Evolutionary conservation across 2,329 filamentous ascomycete species (phyloP).

Genomic region (Chaetothyriales sp.): DNA sequence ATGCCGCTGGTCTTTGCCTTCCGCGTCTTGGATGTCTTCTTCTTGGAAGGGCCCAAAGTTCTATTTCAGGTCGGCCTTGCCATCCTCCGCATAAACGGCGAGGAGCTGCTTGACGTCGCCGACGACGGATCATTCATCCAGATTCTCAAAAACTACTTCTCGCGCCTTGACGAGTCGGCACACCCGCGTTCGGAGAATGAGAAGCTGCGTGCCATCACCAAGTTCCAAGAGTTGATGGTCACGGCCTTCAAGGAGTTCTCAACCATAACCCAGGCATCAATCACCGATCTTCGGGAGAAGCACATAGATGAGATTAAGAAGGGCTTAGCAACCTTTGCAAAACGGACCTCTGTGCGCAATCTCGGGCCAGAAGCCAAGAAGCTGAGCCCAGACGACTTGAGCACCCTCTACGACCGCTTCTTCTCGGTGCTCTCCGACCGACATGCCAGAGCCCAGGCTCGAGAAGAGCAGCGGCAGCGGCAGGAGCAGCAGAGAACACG

Average conservation of each 20-base stretch:
- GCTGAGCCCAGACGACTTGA: constrained; percentile 68
- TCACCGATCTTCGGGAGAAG: constrained; percentile 74
- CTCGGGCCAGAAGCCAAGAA: constrained; percentile 91
- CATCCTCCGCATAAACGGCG: constrained; percentile 93
- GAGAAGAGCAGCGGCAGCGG: constrained; percentile 57
- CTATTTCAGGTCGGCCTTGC: constrained; percentile 92
- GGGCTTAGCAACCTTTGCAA: constrained; percentile 94
- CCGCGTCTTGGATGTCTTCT: constrained; percentile 91
- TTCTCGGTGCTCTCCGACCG: constrained; percentile 84
- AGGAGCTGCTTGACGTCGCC: constrained; percentile 79
- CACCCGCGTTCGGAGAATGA: constrained; percentile 92
- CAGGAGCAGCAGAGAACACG: constrained; percentile 43
- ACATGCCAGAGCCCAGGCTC: constrained; percentile 63
- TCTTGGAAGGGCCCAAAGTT: constrained; percentile 92
- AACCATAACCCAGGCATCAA: constrained; percentile 81
- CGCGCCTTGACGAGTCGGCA: constrained; percentile 81
- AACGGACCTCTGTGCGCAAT: constrained; percentile 89
- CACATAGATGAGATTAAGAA: constrained; percentile 90
- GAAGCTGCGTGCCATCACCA: constrained; percentile 82
- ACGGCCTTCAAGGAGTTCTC: constrained; percentile 98
- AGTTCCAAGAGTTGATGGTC: constrained; percentile 97
- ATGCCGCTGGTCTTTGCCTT: constrained; percentile 98
- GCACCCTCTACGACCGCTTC: constrained; percentile 84
- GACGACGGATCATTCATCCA: constrained; percentile 97
- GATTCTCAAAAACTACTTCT: constrained; percentile 87